phyloP scores from a whole-genome alignment of 2,329 filamentous ascomycete genomes.

The Nigrograna mackinnonii region DNA sequence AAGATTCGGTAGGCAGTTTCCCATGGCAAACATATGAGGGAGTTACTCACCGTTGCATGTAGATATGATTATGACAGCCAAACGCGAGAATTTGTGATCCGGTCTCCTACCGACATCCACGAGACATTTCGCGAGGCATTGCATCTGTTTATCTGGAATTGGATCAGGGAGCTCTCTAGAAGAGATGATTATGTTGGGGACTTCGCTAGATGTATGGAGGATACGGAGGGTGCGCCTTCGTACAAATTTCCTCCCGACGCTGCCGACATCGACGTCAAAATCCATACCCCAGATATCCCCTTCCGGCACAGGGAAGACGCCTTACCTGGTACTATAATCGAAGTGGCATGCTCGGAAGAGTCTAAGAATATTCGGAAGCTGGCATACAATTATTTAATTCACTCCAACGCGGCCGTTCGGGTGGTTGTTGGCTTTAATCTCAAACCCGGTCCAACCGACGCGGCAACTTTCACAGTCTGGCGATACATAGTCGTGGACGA shows the following conservation, averaged over 20 bases:
- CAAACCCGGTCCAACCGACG: not conserved
- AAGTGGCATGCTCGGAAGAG: not conserved
- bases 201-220: not conserved
- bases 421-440: not conserved
- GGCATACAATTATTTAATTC: not conserved
- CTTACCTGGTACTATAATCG: not conserved
- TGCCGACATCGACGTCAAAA: not conserved
- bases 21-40: not conserved
- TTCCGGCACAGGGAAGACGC: no score
- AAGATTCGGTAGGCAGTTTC: not conserved
- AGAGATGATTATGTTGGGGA: not conserved
- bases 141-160: not conserved
- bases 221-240: not conserved
- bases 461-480: not conserved
- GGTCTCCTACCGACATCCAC: not conserved
- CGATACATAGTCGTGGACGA: not conserved
- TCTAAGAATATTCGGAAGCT: not conserved
- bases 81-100: no score
- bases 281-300: not conserved
- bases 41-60: not conserved
- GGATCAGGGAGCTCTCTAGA: not conserved
- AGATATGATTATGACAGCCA: not conserved
- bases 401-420: not conserved
- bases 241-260: not conserved
- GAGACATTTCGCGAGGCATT: slow-evolving; percentile 1